Base-by-base conservation (phyloP, 1,284 basidiomycete species). In the Ustilago vetiveriae region DNA sequence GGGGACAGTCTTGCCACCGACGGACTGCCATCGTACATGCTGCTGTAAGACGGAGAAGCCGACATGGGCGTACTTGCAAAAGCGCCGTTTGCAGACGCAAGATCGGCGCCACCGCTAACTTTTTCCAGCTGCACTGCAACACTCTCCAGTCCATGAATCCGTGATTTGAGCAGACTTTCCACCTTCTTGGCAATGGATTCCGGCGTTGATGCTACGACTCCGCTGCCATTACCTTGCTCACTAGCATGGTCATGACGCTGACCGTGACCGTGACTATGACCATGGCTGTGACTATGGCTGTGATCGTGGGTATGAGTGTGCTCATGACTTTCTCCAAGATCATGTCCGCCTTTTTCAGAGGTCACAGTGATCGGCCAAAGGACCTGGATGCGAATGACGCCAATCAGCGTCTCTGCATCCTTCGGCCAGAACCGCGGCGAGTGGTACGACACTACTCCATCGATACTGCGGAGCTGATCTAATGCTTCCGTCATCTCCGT, bases 351-450 rank as follows among this genome's bases (percentile, higher is more conserved):
- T 9, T 24, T 13, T 4, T 40, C 32, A 7, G 82, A 19, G 84
- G 83, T 16, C 89, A 78, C n/a, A 82, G 80, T 10, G 79, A 74
- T 10, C 89, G 85, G 37, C 84, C 84, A 65, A 86, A 85, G 22
- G 7, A 72, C 52, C 38, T 72, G 69, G 3, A 74, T 38, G 9
- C 72, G 52, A 32, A 98, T 92, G 2, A 92, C 92, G 17, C 95
- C 95, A 72, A 97, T 88, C 29, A 96, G 81, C 40, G 88, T 89
- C 10, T 88, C 87, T 3, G 91, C 88, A 81, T 97, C 95, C 82
- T 96, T 93, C 0, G 94, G 94, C 96, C 96, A 98, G 83, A 99
- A 96, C 16, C 92, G 87, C 0, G 94, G 89, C 2, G 86, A 85
- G 2, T 88, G 88, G 82, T 90, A 96, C 1, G 90, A 90, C 0